phyloP scores from a whole-genome alignment of 2,329 filamentous ascomycete genomes.

The Cladosporium austrohemisphaericum region DNA sequence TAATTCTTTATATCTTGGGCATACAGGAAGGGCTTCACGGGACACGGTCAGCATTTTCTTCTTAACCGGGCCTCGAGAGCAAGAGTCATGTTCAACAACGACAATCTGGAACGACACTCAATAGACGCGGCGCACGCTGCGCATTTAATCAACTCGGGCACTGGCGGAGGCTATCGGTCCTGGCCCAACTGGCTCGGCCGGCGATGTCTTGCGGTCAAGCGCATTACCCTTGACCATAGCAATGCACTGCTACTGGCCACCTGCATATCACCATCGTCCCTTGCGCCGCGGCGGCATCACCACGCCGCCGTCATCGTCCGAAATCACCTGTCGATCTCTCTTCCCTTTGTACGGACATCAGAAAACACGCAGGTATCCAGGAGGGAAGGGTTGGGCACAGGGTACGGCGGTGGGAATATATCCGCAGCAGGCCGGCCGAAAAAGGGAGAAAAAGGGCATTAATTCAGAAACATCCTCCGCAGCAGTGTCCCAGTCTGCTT shows the following conservation, averaged over 20 bases:
- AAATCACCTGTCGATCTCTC: too few relatives aligned
- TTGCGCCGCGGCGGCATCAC: too few relatives aligned
- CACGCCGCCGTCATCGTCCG: too few relatives aligned
- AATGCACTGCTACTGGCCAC: too few relatives aligned
- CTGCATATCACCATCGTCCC: too few relatives aligned
- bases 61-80: slow-evolving; percentile 3
- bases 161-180: background rate
- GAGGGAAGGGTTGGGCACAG: too few relatives aligned
- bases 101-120: background rate
- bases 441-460: slow-evolving; percentile 5
- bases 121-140: background rate
- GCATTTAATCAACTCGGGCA: background rate
- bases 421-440: too few relatives aligned
- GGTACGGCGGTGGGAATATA: background rate
- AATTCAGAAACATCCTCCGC: too few relatives aligned
- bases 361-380: background rate
- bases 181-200: too few relatives aligned
- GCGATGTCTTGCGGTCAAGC: too few relatives aligned
- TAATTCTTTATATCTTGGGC: slow-evolving; percentile 14
- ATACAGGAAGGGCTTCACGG: slow-evolving; percentile 5
- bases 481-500: too few relatives aligned
- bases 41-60: slow-evolving; percentile 7
- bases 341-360: slow-evolving; percentile 8
- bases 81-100: slow-evolving; percentile 1
- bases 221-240: too few relatives aligned